These are phyloP conservation scores for Dysphania ambrosioides DNA, from an alignment of 148 eudicot genomes.

Conservation along the genomic window DNA sequence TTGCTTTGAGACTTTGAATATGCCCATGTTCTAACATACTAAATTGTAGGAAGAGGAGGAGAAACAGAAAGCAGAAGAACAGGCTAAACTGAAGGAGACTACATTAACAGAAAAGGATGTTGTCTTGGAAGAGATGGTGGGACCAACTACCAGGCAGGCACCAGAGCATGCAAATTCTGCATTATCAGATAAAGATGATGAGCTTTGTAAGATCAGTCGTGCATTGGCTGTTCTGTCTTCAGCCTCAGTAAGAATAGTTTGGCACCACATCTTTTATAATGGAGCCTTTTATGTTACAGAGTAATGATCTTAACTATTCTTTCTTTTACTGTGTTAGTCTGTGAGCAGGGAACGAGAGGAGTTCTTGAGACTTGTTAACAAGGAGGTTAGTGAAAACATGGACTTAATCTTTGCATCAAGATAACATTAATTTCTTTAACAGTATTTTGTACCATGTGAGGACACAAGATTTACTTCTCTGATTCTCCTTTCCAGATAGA, in stretches of 20 bases:
- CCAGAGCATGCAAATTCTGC: conserved; percentile 37
- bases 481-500: conserved; percentile 45
- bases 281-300: background rate
- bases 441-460: background rate
- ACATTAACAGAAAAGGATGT: conserved; percentile 48
- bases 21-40: conserved; percentile 13
- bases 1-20: background rate
- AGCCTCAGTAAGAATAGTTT: conserved; percentile 50
- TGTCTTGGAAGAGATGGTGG: conserved; percentile 64
- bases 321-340: conserved; percentile 40
- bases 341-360: conserved; percentile 91
- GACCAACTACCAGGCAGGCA: conserved; percentile 53
- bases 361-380: conserved; percentile 74
- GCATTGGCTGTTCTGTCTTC: conserved; percentile 80
- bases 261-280: background rate
- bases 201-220: conserved; percentile 73
- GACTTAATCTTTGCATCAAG: background rate
- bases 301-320: conserved; percentile 21
- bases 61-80: conserved; percentile 51
- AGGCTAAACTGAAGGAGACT: conserved; percentile 54
- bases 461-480: conserved; percentile 1
- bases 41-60: conserved; percentile 56
- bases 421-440: background rate
- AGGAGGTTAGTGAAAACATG: conserved; percentile 47
- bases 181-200: conserved; percentile 49